Base-by-base conservation (phyloP, 176 grass and related monocot species). In the Phragmites australis region DNA sequence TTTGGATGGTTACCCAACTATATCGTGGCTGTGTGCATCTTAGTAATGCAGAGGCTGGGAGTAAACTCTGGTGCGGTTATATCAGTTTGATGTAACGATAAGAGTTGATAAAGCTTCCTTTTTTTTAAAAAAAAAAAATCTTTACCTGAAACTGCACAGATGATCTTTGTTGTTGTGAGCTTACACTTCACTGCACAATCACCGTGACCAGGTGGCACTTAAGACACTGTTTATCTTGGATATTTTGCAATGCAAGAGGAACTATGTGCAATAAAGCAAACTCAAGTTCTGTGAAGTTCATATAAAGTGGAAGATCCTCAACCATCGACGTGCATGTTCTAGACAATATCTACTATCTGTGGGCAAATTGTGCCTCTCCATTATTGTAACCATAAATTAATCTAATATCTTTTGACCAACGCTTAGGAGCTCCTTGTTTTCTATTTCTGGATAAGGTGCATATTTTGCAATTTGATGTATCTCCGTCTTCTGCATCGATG, bases 191-290 rank as follows among this genome's bases (percentile, higher is more conserved):
- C 26, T 39, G 9, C 46, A 64, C 46, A 64, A 18, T 63, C 18
- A 25, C 27, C 65, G 9, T 52, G 17, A 32, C 23, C 21, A 46
- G 8, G 52, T 77, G 14, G 1, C 71, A 61, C 15, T 52, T 77
- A 62, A 17, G 15, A 54, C 40, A 7, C 3, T 71, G 5, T 48
- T 76, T 71, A 70, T 57, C 49, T 87, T 48, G 31, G 63, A 59
- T 56, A 30, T 9, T 83, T 26, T 78, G 46, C 37, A 64, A 44
- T 82, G 75, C 64, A 87, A 62, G 15, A 41, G 70, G 22, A 82
- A 37, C 27, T 21, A 57, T 65, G 49, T 40, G 41, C 25, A 85
- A 75, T 41, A 74, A 59, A 54, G 8, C 37, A 68, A 43, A 61
- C 8, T 30, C 1, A 11, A 70, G 54, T 45, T 69, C 37, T 68